A percentile compares a stretch with the other conserved stretches of the same genome.
Conservation (phyloP, 116 monocot genomes). For the Dioscorea cayenensis region DNA sequence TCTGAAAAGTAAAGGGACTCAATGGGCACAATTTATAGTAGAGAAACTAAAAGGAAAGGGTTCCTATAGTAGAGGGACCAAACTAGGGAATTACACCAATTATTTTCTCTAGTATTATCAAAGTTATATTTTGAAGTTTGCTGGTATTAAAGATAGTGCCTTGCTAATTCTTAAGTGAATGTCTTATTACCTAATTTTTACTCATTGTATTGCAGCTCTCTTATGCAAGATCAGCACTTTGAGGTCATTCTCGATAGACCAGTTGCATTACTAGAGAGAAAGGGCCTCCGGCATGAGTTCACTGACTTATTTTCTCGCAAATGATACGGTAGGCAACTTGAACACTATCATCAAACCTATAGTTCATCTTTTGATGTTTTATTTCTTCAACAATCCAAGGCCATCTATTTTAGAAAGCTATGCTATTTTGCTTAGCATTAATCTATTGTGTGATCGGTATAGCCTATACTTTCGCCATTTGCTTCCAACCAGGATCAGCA, state of each 20-base stretch:
- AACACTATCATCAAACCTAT: slow-evolving; percentile 93
- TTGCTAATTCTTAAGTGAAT: not conserved
- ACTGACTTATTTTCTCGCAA: slow-evolving; percentile 89
- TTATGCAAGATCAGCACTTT: slow-evolving; percentile 91
- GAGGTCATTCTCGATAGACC: slow-evolving; percentile 88
- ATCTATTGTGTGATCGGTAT: slow-evolving; percentile 98
- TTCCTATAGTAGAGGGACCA: too few relatives aligned
- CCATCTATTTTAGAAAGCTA: slow-evolving; percentile 82
- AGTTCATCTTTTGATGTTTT: slow-evolving; percentile 97
- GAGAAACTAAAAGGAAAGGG: too few relatives aligned
- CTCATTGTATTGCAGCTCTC: slow-evolving; percentile 62
- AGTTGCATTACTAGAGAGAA: slow-evolving; percentile 89
- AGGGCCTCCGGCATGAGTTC: slow-evolving; percentile 97
- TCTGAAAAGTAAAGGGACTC: too few relatives aligned
- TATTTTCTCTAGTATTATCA: not conserved
- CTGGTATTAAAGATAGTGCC: not conserved
- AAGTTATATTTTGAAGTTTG: not conserved
- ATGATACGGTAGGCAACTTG: slow-evolving; percentile 92
- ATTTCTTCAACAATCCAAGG: slow-evolving; percentile 96
- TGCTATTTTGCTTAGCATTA: slow-evolving; percentile 59
- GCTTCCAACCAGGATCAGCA: slow-evolving; percentile 87
- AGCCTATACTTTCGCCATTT: slow-evolving; percentile 91
- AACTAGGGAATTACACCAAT: too few relatives aligned
- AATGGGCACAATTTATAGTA: too few relatives aligned
- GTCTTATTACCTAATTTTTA: not conserved